Evolutionary conservation across 768 basidiomycete species (phyloP), one percentile per base, ranked within the genome.

Genomic region (Sporobolomyces phaffii): DNA sequence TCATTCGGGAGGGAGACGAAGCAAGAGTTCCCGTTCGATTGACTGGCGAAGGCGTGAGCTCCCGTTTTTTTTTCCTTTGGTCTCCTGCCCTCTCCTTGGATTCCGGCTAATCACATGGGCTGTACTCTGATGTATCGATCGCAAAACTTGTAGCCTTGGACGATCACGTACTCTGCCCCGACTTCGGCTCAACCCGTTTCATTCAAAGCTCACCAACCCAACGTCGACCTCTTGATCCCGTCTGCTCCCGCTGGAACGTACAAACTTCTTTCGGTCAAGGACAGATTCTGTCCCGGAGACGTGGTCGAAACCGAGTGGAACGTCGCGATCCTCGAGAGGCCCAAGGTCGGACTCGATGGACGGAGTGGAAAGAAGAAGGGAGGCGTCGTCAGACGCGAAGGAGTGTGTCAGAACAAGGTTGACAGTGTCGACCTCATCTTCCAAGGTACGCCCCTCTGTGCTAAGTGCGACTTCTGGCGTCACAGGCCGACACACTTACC

Each of bases 41-140:
- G 57, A 93, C 91, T 24, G 96, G 96, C 8, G 89, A 93, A 76
- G 87, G 86, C 52, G 93, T 94, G 78, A 68, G 86, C 79, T 24
- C 41, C 48, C n/a, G n/a, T n/a, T n/a, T n/a, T n/a, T n/a, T n/a
- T n/a, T n/a, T n/a, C n/a, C n/a, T n/a, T n/a, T 38, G 49, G 50
- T n/a, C 18, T 11, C 40, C 36, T 41, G 40, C 1, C 17, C n/a
- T 5, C 10, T 41, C 40, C 1, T n/a, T 18, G 2, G 7, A 24
- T n/a, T n/a, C n/a, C n/a, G n/a, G n/a, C n/a, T n/a, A n/a, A n/a
- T n/a, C n/a, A n/a, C n/a, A n/a, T n/a, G n/a, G n/a, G n/a, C n/a
- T n/a, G n/a, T n/a, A n/a, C n/a, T n/a, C n/a, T n/a, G n/a, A n/a
- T n/a, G n/a, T n/a, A n/a, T n/a, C n/a, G n/a, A n/a, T n/a, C n/a